These are phyloP conservation scores for Kwoniella europaea DNA, from an alignment of 768 basidiomycete species.

Conservation along the genomic window DNA sequence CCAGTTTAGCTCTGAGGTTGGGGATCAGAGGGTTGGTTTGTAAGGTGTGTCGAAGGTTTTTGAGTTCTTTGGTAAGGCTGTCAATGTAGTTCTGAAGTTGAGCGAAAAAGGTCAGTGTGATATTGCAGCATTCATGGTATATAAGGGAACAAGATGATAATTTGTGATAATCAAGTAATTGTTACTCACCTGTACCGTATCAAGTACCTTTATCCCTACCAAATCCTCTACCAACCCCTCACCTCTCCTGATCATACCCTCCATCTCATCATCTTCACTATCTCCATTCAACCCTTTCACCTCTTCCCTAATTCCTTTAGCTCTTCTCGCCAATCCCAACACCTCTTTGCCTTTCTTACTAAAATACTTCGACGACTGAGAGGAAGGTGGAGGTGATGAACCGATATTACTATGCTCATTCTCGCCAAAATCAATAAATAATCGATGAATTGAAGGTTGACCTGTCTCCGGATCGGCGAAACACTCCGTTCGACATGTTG, in stretches of 20 bases:
- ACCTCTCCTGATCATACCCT: constrained; percentile 26
- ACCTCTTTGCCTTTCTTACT: constrained; percentile 26
- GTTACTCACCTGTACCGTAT: constrained; percentile 36
- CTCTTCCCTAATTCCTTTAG: constrained; percentile 33
- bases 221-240: constrained; percentile 34
- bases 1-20: constrained; percentile 12
- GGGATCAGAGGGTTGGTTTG: constrained; percentile 29
- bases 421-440: constrained; percentile 35
- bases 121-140: background rate
- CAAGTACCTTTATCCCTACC: constrained; percentile 32
- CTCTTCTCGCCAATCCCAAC: constrained; percentile 38
- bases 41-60: constrained; percentile 25
- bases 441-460: constrained; percentile 37
- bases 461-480: constrained; percentile 44
- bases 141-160: no score
- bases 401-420: constrained; percentile 10
- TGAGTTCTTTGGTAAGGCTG: constrained; percentile 28
- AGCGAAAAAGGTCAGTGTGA: background rate
- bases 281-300: constrained; percentile 23
- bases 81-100: constrained; percentile 37
- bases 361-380: background rate
- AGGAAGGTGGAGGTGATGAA: constrained; percentile 17
- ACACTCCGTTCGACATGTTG: constrained; percentile 41
- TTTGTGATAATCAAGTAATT: no score
- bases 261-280: constrained; percentile 30